phyloP scores from a whole-genome alignment of 495 filamentous ascomycete genomes.

The Penicillium cosmopolitanum region DNA sequence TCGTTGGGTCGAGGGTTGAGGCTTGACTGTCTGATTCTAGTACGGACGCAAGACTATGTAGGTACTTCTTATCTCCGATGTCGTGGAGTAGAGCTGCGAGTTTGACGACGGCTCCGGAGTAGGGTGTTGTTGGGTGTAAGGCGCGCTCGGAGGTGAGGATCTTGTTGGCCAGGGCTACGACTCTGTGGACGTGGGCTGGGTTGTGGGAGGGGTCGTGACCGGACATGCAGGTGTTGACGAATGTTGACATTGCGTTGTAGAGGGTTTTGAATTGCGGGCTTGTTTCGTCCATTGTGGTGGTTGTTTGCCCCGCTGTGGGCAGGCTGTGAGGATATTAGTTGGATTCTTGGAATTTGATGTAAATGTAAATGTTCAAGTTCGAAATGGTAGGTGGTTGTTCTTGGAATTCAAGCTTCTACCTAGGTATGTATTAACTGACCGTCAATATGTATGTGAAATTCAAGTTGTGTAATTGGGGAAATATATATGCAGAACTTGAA shows the following conservation, averaged over 20 bases:
- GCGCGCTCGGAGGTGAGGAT: constrained; percentile 52
- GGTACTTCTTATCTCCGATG: constrained; percentile 85
- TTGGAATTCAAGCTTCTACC: too few species aligned
- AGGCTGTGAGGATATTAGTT: background rate
- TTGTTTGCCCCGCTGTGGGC: background rate
- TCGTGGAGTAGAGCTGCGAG: constrained; percentile 85
- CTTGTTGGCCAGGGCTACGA: constrained; percentile 69
- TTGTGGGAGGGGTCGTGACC: constrained; percentile 85
- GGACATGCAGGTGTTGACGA: constrained; percentile 74
- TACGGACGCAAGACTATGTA: constrained; percentile 22
- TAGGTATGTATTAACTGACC: too few species aligned
- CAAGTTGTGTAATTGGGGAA: too few species aligned
- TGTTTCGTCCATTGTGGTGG: constrained; percentile 14
- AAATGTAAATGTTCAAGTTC: too few species aligned
- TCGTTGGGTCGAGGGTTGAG: constrained; percentile 42
- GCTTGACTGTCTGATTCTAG: constrained; percentile 3
- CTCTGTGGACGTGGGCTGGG: constrained; percentile 79
- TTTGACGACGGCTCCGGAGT: constrained; percentile 61
- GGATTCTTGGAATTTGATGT: background rate
- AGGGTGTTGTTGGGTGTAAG: constrained; percentile 31
- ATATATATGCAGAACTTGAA: too few species aligned
- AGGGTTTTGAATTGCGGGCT: constrained; percentile 36
- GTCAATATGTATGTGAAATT: too few species aligned
- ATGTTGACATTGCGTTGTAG: constrained; percentile 53
- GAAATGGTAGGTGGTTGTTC: too few species aligned